Evolutionary conservation across 75 land plant genomes (phyloP).

Genomic region (Selaginella moellendorffii): DNA sequence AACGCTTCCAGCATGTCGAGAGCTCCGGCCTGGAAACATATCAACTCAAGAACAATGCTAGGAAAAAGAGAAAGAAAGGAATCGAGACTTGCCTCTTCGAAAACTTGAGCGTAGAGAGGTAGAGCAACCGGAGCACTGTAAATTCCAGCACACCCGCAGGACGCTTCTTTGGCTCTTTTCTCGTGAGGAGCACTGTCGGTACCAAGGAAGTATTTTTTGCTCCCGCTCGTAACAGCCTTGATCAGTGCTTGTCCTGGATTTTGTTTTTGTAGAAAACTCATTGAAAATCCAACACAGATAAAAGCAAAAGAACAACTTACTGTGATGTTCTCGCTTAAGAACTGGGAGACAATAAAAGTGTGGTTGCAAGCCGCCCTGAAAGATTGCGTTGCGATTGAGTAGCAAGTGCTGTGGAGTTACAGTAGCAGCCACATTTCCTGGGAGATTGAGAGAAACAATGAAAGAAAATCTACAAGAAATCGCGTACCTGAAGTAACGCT

Average conservation of each 20-base stretch:
- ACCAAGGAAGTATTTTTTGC: slow-evolving; percentile 66
- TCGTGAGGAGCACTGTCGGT: slow-evolving; percentile 98
- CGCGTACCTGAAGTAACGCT: slow-evolving; percentile 40
- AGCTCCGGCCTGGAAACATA: slow-evolving; percentile 59
- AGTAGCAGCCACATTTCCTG: slow-evolving; percentile 76
- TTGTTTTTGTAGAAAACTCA: neutral
- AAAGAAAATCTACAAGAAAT: neutral
- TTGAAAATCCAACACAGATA: neutral
- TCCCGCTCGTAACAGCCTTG: slow-evolving; percentile 85
- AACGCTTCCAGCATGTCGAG: slow-evolving; percentile 87
- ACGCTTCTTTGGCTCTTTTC: slow-evolving; percentile 49
- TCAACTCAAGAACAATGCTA: too few relatives aligned
- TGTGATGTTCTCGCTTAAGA: slow-evolving; percentile 75
- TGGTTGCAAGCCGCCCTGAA: slow-evolving; percentile 89
- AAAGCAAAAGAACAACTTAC: slow-evolving; percentile 26
- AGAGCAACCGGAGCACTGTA: slow-evolving; percentile 80
- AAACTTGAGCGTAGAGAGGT: slow-evolving; percentile 64
- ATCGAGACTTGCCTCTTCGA: slow-evolving; percentile 72
- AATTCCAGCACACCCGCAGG: slow-evolving; percentile 94
- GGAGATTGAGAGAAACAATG: slow-evolving; percentile 9
- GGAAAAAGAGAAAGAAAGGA: too few relatives aligned
- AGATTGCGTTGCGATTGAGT: slow-evolving; percentile 72
- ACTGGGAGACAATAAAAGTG: slow-evolving; percentile 93
- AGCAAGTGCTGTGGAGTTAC: slow-evolving; percentile 91
- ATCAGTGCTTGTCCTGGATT: slow-evolving; percentile 78